Percentiles rank a stretch among this genome's conserved stretches.
Evolutionary conservation across 441 rosid species (phyloP).

Genomic region (Populus hybrid): DNA sequence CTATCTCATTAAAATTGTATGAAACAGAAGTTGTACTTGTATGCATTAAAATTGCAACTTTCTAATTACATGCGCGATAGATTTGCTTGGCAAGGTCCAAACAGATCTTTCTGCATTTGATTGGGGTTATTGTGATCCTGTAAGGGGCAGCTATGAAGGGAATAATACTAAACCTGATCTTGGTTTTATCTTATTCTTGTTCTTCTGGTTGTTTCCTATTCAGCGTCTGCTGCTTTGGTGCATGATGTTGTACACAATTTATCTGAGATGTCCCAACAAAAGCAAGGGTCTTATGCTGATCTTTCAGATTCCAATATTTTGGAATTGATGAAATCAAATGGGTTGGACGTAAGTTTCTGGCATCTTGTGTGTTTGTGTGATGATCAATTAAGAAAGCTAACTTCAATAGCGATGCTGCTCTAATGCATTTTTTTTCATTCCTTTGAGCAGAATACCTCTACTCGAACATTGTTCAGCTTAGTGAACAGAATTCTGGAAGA

Average conservation of each 20-base stretch:
- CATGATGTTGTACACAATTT: slow-evolving; percentile 44
- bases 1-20: slow-evolving; percentile 13
- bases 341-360: slow-evolving; percentile 58
- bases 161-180: not conserved
- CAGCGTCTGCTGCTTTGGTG: slow-evolving; percentile 29
- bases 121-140: not conserved
- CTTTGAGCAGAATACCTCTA: slow-evolving; percentile 62
- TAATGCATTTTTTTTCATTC: slow-evolving; percentile 18
- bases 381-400: not conserved
- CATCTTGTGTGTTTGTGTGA: not conserved
- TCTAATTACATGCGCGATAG: not conserved
- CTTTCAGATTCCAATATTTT: slow-evolving; percentile 53
- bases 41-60: not conserved
- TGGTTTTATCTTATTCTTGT: not conserved
- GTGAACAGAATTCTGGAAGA: slow-evolving; percentile 69
- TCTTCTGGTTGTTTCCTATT: not conserved
- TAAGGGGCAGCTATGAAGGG: not conserved
- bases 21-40: not conserved
- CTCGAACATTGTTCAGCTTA: slow-evolving; percentile 62
- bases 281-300: slow-evolving; percentile 54
- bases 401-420: slow-evolving; percentile 17
- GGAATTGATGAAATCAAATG: slow-evolving; percentile 63
- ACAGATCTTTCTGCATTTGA: not conserved
- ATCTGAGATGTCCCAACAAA: slow-evolving; percentile 44
- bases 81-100: not conserved